Conservation (phyloP, 2,329 filamentous ascomycete species). For the Apiospora malaysiana region DNA sequence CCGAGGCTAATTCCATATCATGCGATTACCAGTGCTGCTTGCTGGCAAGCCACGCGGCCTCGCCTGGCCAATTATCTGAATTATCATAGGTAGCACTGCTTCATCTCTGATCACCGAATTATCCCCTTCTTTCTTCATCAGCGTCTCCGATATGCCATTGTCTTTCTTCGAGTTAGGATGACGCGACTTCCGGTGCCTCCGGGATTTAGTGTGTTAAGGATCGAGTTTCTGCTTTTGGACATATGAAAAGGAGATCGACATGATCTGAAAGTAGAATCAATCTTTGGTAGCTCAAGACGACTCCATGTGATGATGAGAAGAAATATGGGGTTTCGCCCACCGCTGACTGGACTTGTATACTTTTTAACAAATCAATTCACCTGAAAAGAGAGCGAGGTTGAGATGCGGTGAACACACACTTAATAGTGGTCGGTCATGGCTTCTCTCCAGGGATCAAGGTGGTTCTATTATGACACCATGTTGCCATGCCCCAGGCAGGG, state of each 20-base stretch:
- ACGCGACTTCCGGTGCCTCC: neutral
- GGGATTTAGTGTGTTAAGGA: neutral
- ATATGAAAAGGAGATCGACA: neutral
- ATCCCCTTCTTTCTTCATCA: neutral
- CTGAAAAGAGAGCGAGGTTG: neutral
- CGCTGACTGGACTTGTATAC: neutral
- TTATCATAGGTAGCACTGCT: neutral
- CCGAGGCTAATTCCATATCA: neutral
- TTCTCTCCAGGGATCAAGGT: neutral
- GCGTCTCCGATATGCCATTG: neutral
- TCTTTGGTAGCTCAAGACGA: neutral
- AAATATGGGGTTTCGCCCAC: neutral
- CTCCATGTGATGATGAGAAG: neutral
- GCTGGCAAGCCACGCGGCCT: neutral
- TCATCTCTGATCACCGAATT: neutral
- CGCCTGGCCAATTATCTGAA: neutral
- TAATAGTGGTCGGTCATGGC: neutral
- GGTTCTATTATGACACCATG: neutral
- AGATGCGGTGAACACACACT: neutral
- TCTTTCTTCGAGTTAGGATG: neutral
- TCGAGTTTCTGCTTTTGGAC: neutral
- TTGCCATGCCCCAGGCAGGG: neutral
- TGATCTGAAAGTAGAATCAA: neutral
- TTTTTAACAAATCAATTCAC: neutral
- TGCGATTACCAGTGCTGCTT: neutral